Conservation (phyloP, 495 filamentous ascomycete genomes). For the Pyronema omphalodes region DNA sequence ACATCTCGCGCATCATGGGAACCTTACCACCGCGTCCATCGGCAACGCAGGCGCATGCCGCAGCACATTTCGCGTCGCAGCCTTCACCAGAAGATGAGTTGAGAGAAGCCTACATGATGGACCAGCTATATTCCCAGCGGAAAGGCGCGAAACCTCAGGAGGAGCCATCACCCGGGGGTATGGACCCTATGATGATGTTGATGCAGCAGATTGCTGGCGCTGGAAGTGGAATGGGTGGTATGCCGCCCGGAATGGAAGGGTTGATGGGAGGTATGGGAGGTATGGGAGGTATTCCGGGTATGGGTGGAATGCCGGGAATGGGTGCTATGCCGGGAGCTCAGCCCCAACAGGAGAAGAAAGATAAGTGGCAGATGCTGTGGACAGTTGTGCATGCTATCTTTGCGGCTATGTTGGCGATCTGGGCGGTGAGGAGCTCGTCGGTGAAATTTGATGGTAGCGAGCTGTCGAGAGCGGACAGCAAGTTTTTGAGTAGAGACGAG, state of each 20-base stretch:
- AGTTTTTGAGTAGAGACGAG: conserved; percentile 9
- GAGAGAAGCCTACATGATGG: conserved; percentile 29
- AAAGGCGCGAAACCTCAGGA: not conserved
- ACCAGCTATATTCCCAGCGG: not conserved
- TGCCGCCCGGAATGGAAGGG: conserved; percentile 1
- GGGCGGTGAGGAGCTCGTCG: conserved; percentile 9
- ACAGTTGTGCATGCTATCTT: conserved; percentile 14
- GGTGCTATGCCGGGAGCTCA: not conserved
- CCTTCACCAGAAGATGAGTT: conserved; percentile 22
- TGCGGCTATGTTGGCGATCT: conserved; percentile 13
- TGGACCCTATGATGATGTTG: conserved; percentile 22
- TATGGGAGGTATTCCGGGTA: conserved; percentile 10
- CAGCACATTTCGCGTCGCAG: conserved; percentile 19
- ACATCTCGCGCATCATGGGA: conserved; percentile 36
- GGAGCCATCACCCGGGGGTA: not conserved
- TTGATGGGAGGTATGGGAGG: conserved; percentile 14
- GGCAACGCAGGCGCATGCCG: not conserved
- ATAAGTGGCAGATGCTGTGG: conserved; percentile 20
- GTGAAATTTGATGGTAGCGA: conserved; percentile 15
- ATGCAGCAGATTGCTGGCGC: conserved; percentile 19
- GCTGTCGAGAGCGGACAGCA: conserved; percentile 10
- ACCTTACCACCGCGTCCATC: conserved; percentile 31
- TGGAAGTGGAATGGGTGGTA: conserved; percentile 8
- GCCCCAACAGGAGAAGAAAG: conserved; percentile 1
- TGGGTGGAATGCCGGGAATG: not conserved